phyloP scores from a whole-genome alignment of 805 yeast genomes.

The Saccharomyces cerevisiae region DNA sequence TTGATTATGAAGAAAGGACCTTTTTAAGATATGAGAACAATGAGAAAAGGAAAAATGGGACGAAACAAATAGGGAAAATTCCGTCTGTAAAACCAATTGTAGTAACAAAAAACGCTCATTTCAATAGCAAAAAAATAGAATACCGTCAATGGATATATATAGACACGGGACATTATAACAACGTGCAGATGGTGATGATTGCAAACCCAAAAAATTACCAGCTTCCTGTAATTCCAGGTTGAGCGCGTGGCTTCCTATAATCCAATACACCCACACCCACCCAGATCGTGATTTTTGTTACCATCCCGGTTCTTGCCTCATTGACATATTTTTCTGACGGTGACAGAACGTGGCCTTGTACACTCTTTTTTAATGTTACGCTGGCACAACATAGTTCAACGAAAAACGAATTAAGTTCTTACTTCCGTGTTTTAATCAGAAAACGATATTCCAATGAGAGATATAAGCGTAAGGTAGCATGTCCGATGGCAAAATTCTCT shows the following conservation, averaged over 20 bases:
- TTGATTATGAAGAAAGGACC: neutral
- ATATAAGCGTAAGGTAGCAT: no score
- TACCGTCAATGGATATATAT: neutral
- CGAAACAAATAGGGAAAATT: neutral
- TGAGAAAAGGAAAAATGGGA: neutral
- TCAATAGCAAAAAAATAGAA: neutral
- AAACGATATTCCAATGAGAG: no score
- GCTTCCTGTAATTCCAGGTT: neutral
- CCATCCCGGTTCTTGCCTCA: no score
- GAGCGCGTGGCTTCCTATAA: neutral
- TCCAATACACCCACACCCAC: neutral
- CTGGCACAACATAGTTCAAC: no score
- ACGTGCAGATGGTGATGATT: slow-evolving; percentile 5
- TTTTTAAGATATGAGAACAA: neutral
- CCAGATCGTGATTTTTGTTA: neutral
- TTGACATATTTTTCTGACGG: no score
- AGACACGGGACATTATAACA: neutral
- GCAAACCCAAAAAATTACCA: neutral
- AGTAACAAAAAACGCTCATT: neutral
- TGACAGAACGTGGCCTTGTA: no score
- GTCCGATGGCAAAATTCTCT: no score
- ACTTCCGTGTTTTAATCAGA: no score
- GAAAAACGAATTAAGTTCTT: no score
- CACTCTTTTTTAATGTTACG: no score
- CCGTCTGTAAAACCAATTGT: neutral